Percentiles rank a stretch among this genome's conserved stretches.
These are phyloP conservation scores for Nicotiana rustica DNA, from an alignment of 305 asterid genomes.

Conservation along the genomic window DNA sequence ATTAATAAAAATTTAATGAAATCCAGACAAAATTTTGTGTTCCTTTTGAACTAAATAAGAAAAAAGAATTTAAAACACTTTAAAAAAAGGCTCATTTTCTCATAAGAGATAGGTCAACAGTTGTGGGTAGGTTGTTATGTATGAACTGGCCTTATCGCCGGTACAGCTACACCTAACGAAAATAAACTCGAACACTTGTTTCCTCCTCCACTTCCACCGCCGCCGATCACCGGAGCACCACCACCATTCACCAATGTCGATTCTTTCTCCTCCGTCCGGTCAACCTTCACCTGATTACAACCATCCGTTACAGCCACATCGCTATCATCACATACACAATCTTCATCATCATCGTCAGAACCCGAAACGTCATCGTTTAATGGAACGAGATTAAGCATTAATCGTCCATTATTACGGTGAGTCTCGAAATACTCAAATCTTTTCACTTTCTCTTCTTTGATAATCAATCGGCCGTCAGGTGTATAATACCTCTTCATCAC, in stretches of 20 bases:
- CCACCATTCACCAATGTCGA: slow-evolving; percentile 7
- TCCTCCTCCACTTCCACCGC: slow-evolving; percentile 34
- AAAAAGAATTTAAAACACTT: neutral
- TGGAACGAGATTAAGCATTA: slow-evolving; percentile 61
- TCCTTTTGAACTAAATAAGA: neutral
- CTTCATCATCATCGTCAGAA: slow-evolving; percentile 42
- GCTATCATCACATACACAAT: slow-evolving; percentile 38
- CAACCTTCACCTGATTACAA: neutral
- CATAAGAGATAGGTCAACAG: neutral
- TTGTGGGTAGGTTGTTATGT: slow-evolving; percentile 21
- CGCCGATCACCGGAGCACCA: slow-evolving; percentile 39
- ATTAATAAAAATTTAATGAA: neutral
- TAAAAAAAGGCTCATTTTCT: neutral
- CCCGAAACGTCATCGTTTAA: slow-evolving; percentile 35
- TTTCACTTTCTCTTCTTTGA: slow-evolving; percentile 41
- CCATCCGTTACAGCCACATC: slow-evolving; percentile 36
- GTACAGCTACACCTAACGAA: slow-evolving; percentile 27
- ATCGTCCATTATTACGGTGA: slow-evolving; percentile 66
- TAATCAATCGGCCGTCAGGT: slow-evolving; percentile 48
- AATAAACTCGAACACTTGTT: slow-evolving; percentile 42
- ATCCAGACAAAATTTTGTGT: neutral
- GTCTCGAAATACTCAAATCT: slow-evolving; percentile 65
- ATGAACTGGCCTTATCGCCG: slow-evolving; percentile 44
- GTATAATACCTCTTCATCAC: slow-evolving; percentile 60
- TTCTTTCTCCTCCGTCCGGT: slow-evolving; percentile 25